Evolutionary conservation across 371 early-diverging fungal species (phyloP), one percentile per base, ranked within the genome.

Genomic region (Lichtheimia corymbifera): DNA sequence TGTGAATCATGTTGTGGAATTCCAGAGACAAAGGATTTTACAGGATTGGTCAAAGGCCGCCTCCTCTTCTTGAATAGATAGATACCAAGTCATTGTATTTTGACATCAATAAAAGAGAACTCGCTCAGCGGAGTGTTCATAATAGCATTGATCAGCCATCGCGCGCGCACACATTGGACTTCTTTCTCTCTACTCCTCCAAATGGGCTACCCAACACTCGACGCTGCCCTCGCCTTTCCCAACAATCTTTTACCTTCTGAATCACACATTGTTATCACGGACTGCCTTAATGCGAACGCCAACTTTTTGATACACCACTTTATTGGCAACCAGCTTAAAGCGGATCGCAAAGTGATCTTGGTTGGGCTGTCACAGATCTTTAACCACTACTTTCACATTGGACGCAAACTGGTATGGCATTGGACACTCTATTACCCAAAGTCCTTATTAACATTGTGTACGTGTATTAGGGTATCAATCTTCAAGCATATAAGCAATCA

Each of bases 261-360:
- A 41, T 59, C 73, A 40, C 79, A 80, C 20, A 72, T 89, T 20
- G 74, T 84, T 22, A 79, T 91, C 40, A 83, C 87, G 14, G 91
- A 91, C 61, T 83, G 83, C 9, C 67, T 88, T n/a, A 76, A 76
- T 13, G 78, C 89, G 20, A 85, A 85, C 52, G 91, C 80, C 25
- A 82, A 86, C 64, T 91, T 89, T 69, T 67, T 91, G 41, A 52
- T 91, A 27, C 88, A 91, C 54, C 89, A 89, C 65, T 89, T 91
- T 66, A 69, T 89, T 35, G 77, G 75, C 22, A 86, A 88, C 64
- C 87, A 87, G 22, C 58, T 91, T 12, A 85, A 87, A 60, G 75
- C 75, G 1, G 77, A 81, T 60, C 79, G 77, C 15, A 73, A 68
- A 47, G 88, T 88, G 13, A 73, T 88, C 15, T 67, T 91, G 24